phyloP scores from a whole-genome alignment of 306 rosid genomes.

The Corylus avellana region DNA sequence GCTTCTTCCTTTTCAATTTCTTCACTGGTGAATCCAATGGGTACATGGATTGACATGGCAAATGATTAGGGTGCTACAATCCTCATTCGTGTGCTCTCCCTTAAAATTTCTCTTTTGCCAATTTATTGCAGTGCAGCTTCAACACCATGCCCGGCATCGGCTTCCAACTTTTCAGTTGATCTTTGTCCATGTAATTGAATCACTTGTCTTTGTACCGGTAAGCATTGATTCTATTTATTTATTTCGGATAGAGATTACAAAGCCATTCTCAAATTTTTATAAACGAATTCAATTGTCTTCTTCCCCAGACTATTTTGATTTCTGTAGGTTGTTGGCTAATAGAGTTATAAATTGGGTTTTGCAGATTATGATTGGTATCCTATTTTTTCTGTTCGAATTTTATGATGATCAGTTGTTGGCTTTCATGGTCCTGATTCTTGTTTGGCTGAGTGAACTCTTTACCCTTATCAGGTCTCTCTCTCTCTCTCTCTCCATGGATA shows the following conservation, averaged over 20 bases:
- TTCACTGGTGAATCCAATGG: slow-evolving; percentile 18
- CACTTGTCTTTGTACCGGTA: slow-evolving; percentile 98
- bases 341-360: slow-evolving; percentile 20
- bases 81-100: slow-evolving; percentile 15
- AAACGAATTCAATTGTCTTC: neutral
- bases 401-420: slow-evolving; percentile 96
- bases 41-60: slow-evolving; percentile 19
- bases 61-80: slow-evolving; percentile 24
- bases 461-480: slow-evolving; percentile 79
- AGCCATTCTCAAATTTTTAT: neutral
- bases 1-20: slow-evolving; percentile 16
- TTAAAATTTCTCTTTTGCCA: slow-evolving; percentile 32
- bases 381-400: slow-evolving; percentile 94
- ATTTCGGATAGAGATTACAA: neutral
- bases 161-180: slow-evolving; percentile 97
- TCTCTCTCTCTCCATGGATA: slow-evolving; percentile 5
- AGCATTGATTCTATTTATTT: slow-evolving; percentile 29
- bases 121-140: slow-evolving; percentile 94
- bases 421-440: slow-evolving; percentile 93
- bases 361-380: slow-evolving; percentile 99
- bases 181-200: slow-evolving; percentile 97
- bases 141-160: slow-evolving; percentile 95
- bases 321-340: slow-evolving; percentile 4
- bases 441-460: slow-evolving; percentile 95
- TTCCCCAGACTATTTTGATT: neutral